These are phyloP conservation scores for Mucor racemosus DNA, from an alignment of 371 early-diverging fungal genomes.

Conservation along the genomic window DNA sequence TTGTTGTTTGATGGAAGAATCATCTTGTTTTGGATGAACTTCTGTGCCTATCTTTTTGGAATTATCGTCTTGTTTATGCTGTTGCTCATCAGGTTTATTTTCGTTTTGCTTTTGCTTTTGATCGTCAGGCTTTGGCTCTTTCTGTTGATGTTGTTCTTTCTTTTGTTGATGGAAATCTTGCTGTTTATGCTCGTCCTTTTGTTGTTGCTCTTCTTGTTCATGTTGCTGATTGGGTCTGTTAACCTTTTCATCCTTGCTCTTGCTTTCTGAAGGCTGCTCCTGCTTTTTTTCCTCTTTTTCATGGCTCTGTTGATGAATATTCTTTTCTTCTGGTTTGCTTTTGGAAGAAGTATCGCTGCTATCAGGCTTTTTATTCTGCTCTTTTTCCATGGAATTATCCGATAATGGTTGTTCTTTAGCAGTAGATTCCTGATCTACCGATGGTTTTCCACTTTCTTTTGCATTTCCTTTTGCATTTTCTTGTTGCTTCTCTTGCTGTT, in stretches of 20 bases:
- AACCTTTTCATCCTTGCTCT: background rate
- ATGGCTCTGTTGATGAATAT: background rate
- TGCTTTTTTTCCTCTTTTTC: background rate
- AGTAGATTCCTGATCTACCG: background rate
- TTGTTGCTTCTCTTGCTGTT: background rate
- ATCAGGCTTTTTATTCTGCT: background rate
- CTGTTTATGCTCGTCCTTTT: background rate
- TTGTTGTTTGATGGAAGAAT: background rate
- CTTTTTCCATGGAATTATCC: background rate
- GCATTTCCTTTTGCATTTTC: background rate
- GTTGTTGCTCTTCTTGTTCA: background rate
- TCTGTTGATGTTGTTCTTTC: background rate
- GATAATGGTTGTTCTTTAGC: background rate
- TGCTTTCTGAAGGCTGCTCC: background rate
- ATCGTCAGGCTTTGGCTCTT: background rate
- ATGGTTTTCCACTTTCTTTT: background rate
- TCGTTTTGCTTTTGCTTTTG: background rate
- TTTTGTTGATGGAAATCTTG: background rate
- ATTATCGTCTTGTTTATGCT: background rate
- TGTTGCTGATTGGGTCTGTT: background rate
- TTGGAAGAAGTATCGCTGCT: background rate
- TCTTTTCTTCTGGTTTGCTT: background rate
- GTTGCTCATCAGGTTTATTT: background rate
- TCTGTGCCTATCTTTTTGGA: background rate
- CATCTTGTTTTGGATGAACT: background rate